phyloP scores from a whole-genome alignment of 202 grass and related monocot species.

The Elaeis oleifera region DNA sequence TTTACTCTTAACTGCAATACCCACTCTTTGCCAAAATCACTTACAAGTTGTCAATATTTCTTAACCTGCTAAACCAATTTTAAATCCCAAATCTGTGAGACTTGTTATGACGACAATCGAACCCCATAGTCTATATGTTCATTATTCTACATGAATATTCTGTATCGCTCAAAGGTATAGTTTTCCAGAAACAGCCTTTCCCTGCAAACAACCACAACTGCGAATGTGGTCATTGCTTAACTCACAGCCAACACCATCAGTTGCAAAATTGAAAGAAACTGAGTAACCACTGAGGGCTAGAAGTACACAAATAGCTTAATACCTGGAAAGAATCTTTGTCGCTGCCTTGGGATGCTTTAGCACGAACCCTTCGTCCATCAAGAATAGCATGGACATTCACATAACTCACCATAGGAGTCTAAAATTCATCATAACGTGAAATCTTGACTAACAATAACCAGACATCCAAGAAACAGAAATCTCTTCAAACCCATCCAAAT shows the following conservation, averaged over 20 bases:
- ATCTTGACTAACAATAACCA: background rate
- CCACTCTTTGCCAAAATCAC: no score
- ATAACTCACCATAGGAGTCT: constrained; percentile 91
- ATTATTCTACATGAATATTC: no score
- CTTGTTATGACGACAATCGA: no score
- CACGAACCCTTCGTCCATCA: constrained; percentile 50
- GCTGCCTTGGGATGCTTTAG: constrained; percentile 45
- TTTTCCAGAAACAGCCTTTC: no score
- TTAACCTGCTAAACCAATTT: no score
- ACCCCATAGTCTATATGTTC: no score
- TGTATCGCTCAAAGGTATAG: no score
- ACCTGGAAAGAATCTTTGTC: constrained; percentile 55
- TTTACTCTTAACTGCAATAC: no score
- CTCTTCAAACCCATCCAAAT: background rate
- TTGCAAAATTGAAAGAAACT: background rate
- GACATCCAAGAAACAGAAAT: background rate
- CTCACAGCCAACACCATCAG: background rate
- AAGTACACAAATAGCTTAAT: constrained; percentile 3
- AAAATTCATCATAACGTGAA: background rate
- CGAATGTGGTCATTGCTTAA: no score
- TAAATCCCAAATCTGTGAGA: no score
- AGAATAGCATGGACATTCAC: constrained; percentile 82
- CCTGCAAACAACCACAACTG: no score
- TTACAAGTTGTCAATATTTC: no score
- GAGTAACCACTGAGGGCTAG: background rate